Percentiles rank a stretch among this genome's conserved stretches.
Evolutionary conservation across 768 basidiomycete genomes (phyloP).

Genomic region (Termitomyces sp.): DNA sequence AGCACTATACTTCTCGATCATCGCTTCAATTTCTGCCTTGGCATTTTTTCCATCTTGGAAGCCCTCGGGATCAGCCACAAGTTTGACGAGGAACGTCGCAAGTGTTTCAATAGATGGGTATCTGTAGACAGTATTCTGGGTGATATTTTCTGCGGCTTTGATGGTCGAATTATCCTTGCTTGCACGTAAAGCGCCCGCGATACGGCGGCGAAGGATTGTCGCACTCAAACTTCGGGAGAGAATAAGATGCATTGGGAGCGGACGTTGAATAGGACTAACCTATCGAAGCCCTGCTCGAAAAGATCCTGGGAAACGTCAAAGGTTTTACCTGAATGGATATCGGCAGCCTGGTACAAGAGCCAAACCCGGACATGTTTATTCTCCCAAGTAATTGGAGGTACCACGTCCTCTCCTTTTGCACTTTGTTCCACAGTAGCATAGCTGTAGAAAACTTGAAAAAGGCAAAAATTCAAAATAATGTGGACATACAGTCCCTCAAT

Average conservation of each 20-base stretch:
- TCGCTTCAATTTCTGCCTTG: constrained; percentile 19
- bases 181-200: constrained; percentile 26
- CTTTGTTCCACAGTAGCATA: constrained; percentile 26
- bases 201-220: constrained; percentile 35
- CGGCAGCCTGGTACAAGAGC: constrained; percentile 21
- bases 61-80: constrained; percentile 10
- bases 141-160: constrained; percentile 24
- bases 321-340: constrained; percentile 11
- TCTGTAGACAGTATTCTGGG: constrained; percentile 27
- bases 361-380: constrained; percentile 20
- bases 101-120: constrained; percentile 26
- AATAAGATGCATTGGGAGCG: background rate
- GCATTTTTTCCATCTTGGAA: constrained; percentile 1
- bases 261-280: constrained; percentile 3
- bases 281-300: constrained; percentile 21
- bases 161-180: constrained; percentile 12
- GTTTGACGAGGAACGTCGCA: constrained; percentile 16
- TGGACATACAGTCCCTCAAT: constrained; percentile 34
- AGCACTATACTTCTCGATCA: constrained; percentile 38
- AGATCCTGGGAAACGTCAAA: background rate
- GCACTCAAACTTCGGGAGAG: constrained; percentile 27
- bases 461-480: background rate
- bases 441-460: constrained; percentile 11
- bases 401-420: constrained; percentile 17
- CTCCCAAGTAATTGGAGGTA: constrained; percentile 24